Conservation (phyloP, 75 land plant species). For the Pseudotsuga menziesii region DNA sequence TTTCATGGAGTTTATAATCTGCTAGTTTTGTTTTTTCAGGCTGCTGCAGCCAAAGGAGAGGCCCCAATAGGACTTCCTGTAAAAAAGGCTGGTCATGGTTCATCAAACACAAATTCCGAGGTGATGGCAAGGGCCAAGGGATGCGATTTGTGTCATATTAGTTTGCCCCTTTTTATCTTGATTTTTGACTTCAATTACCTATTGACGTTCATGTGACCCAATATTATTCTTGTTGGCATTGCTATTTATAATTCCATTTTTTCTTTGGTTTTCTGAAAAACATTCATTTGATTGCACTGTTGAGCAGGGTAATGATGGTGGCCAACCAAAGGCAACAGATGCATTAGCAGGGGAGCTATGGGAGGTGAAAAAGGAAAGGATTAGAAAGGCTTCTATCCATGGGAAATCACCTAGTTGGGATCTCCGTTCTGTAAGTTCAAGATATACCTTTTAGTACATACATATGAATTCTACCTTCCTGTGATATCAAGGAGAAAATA, state of each 20-base stretch:
- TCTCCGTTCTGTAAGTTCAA: conserved; percentile 89
- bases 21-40: conserved; percentile 37
- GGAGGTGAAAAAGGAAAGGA: conserved; percentile 92
- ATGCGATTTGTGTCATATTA: background rate
- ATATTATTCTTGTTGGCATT: background rate
- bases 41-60: conserved; percentile 98
- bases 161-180: background rate
- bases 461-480: background rate
- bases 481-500: background rate
- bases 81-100: conserved; percentile 72
- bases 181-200: background rate
- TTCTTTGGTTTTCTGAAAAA: background rate
- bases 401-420: conserved; percentile 93
- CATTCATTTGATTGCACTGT: conserved; percentile 6
- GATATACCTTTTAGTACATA: background rate
- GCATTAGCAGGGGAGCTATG: conserved; percentile 96
- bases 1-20: too few relatives aligned
- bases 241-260: background rate
- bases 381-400: conserved; percentile 65
- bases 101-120: conserved; percentile 59
- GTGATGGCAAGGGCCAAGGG: conserved; percentile 16
- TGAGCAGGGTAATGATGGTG: conserved; percentile 51
- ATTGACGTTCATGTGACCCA: background rate
- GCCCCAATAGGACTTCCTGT: conserved; percentile 96
- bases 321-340: conserved; percentile 73